Evolutionary conservation across 352 stramenopile genomes (phyloP).

Genomic region (Globisporangium camurandrum): DNA sequence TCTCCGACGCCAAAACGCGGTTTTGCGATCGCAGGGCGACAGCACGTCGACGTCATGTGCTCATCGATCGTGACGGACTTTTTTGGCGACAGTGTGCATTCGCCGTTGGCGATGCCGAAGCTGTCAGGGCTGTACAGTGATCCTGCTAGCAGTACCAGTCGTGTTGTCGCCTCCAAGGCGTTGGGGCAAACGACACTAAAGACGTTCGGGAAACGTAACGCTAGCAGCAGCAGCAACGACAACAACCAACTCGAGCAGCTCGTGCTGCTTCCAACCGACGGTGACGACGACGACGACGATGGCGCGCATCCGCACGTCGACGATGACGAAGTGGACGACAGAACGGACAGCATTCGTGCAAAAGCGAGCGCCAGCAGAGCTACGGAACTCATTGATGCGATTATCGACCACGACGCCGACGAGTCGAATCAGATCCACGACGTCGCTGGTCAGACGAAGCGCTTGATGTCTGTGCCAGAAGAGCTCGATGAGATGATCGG

Average conservation of each 20-base stretch:
- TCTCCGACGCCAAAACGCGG: neutral
- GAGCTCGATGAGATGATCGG: conserved; percentile 2
- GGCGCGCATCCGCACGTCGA: neutral
- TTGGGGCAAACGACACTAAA: neutral
- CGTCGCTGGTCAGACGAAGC: neutral
- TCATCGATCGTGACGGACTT: conserved; percentile 37
- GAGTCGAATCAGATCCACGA: conserved; percentile 11
- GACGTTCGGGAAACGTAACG: neutral
- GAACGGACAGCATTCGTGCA: no score
- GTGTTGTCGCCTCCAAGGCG: neutral
- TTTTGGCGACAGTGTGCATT: conserved; percentile 12
- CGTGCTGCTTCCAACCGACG: neutral
- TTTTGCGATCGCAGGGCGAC: neutral
- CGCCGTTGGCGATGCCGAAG: neutral
- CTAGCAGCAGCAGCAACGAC: neutral
- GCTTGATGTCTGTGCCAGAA: neutral
- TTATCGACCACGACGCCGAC: conserved; percentile 6
- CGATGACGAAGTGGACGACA: neutral
- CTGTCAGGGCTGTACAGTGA: neutral
- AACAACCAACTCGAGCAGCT: conserved; percentile 9
- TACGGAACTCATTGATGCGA: conserved; percentile 10
- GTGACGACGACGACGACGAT: neutral
- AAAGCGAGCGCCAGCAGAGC: neutral
- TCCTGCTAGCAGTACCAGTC: neutral
- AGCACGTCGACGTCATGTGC: conserved; percentile 33